Base-by-base conservation (phyloP, 345 rosid genomes). In the Nephelium lappaceum region DNA sequence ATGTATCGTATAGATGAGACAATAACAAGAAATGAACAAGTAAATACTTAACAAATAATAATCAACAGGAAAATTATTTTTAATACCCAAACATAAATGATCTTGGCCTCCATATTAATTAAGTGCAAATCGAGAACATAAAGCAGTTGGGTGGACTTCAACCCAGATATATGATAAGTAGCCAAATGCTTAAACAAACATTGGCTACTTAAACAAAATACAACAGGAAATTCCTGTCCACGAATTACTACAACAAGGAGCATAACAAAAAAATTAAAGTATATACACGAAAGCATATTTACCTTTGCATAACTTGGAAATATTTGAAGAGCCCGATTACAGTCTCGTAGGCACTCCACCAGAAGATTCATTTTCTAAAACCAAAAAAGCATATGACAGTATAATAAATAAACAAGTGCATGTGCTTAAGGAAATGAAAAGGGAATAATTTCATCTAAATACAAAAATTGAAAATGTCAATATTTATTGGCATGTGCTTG, bases 261-360 rank as follows among this genome's bases (percentile, higher is more conserved):
- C 21, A 23, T 1, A 45, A 57, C 10, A 57, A 11, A 38, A 73
- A 24, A 73, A 39, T 58, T 11, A 45, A 45, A 49, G 5, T n/a
- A 65, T 10, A 65, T 38, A 41, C 36, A 36, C 4, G 68, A 8
- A 74, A 71, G 73, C 15, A 55, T 49, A 70, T n/a, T 78, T 80
- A 91, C 98, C 98, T 94, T 94, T 11, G 92, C 79, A 84, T 93
- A 95, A 62, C 43, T 76, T 74, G 93, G 90, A 79, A 87, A 91
- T 74, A 93, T 87, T 45, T 84, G 88, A 66, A 95, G 86, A 71
- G 95, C 97, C 31, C 98, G 90, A 69, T 86, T 87, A 79, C 97
- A 93, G 74, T 95, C 98, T 71, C 88, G 87, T 41, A 88, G 69
- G 81, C 94, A 84, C 88, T 95, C 97, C 78, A 67, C 55, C 19